Conservation (phyloP, 495 filamentous ascomycete species). For the Filosporella fistucella region DNA sequence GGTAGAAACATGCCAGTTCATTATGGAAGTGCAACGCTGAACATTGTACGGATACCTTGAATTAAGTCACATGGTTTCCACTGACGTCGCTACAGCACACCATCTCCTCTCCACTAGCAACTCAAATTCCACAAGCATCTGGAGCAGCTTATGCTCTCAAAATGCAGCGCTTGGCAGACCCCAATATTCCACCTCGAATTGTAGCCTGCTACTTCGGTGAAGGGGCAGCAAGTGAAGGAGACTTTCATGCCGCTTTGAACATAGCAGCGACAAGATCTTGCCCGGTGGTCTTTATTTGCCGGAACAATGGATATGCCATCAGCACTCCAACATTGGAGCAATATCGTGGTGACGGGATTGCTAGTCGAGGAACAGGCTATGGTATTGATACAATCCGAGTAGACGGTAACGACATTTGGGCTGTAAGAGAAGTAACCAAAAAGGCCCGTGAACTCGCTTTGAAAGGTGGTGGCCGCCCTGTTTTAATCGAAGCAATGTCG, state of each 20-base stretch:
- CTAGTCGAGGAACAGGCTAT: conserved; percentile 90
- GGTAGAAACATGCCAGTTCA: conserved; percentile 98
- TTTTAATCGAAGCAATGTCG: conserved; percentile 94
- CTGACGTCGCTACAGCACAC: conserved; percentile 57
- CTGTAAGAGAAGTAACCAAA: conserved; percentile 79
- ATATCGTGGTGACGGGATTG: conserved; percentile 95
- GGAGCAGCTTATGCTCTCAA: conserved; percentile 95
- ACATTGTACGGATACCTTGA: conserved; percentile 60
- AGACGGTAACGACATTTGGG: conserved; percentile 96
- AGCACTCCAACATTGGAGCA: conserved; percentile 93
- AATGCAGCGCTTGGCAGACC: conserved; percentile 72
- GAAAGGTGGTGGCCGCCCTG: conserved; percentile 58
- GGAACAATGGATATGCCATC: conserved; percentile 97
- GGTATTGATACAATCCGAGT: conserved; percentile 96
- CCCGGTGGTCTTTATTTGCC: conserved; percentile 90
- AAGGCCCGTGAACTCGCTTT: conserved; percentile 61
- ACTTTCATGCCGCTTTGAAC: conserved; percentile 96
- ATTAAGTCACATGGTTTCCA: too few species aligned
- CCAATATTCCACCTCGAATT: conserved; percentile 59
- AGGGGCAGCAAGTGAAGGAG: conserved; percentile 94
- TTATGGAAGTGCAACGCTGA: conserved; percentile 78
- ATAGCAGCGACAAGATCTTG: conserved; percentile 92
- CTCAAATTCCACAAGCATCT: conserved; percentile 91
- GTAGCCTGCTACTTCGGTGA: conserved; percentile 94
- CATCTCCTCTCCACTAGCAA: conserved; percentile 89